Conservation (phyloP, 805 yeast genomes). For the Lipomyces spencermartinsiae region DNA sequence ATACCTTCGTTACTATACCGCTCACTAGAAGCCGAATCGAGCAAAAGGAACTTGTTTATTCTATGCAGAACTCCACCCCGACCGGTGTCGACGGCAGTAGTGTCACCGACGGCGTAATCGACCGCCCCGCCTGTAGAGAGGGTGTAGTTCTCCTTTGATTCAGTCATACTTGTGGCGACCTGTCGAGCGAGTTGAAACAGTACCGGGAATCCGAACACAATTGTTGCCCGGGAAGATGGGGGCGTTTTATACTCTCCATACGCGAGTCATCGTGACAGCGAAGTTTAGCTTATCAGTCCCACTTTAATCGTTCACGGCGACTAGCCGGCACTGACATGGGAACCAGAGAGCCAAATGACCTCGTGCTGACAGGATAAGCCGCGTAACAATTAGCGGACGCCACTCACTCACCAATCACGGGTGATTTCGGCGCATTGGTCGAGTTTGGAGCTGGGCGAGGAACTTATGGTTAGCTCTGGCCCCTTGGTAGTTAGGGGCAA, state of each 20-base stretch:
- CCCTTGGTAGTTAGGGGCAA: not conserved
- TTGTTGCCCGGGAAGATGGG: not conserved
- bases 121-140: slow-evolving; percentile 8
- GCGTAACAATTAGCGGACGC: not conserved
- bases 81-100: slow-evolving; percentile 8
- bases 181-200: not conserved
- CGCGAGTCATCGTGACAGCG: slow-evolving; percentile 6
- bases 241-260: not conserved
- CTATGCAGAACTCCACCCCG: slow-evolving; percentile 13
- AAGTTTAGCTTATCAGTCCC: not conserved
- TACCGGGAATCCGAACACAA: not conserved
- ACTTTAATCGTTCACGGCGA: not conserved
- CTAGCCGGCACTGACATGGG: not conserved
- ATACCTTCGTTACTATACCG: slow-evolving; percentile 34
- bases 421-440: not conserved
- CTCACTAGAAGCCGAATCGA: slow-evolving; percentile 32
- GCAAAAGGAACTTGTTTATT: slow-evolving; percentile 23
- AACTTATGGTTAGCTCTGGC: not conserved
- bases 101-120: slow-evolving; percentile 8
- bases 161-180: not conserved
- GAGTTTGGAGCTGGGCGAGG: not conserved
- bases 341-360: not conserved
- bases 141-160: slow-evolving; percentile 12
- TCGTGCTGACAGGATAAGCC: not conserved
- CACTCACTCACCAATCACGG: not conserved